Evolutionary conservation across 306 rosid genomes (phyloP).

Genomic region (Pachyrhizus erosus): DNA sequence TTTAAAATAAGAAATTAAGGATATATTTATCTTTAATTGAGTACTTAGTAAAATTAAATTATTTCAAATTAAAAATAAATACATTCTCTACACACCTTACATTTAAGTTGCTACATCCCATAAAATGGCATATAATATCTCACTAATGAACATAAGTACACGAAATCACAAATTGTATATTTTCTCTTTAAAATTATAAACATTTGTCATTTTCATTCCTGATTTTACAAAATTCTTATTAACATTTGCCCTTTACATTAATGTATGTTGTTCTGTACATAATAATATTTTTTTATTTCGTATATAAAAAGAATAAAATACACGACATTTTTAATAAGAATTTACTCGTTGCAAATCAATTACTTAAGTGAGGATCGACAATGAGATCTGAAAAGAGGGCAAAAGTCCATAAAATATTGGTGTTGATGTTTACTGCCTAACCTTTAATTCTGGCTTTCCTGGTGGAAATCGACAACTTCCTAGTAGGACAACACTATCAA

Average conservation of each 20-base stretch:
- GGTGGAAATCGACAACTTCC: not conserved
- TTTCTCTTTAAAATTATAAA: not conserved
- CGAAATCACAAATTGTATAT: not conserved
- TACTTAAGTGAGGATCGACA: not conserved
- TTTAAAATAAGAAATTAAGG: too few relatives aligned
- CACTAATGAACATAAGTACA: too few relatives aligned
- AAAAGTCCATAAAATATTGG: not conserved
- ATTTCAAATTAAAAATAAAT: not conserved
- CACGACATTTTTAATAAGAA: not conserved
- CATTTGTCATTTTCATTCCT: not conserved
- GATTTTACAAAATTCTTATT: not conserved
- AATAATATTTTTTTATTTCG: too few relatives aligned
- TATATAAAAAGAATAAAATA: not conserved
- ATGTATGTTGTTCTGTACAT: not conserved
- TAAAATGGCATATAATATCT: not conserved
- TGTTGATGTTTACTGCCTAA: not conserved
- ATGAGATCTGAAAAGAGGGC: not conserved
- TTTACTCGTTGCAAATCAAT: not conserved
- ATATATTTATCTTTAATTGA: too few relatives aligned
- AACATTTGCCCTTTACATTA: not conserved
- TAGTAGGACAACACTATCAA: not conserved
- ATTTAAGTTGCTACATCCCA: not conserved
- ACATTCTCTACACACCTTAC: not conserved
- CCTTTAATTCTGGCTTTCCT: not conserved
- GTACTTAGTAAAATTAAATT: not conserved